phyloP scores from a whole-genome alignment of 805 yeast genomes.

The Candida caryicola region DNA sequence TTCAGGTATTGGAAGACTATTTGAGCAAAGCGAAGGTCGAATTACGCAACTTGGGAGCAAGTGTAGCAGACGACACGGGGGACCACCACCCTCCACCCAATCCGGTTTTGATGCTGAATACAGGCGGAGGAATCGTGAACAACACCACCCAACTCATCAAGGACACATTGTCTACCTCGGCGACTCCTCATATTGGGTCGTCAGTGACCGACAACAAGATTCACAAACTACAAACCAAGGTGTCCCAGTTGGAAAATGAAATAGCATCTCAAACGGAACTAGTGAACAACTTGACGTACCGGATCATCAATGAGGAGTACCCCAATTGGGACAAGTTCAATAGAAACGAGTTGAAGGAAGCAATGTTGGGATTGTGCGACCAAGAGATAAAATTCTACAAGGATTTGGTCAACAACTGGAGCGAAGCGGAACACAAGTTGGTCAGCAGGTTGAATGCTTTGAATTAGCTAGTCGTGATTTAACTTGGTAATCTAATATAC shows the following conservation, averaged over 20 bases:
- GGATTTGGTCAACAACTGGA: slow-evolving; percentile 69
- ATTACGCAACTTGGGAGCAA: slow-evolving; percentile 34
- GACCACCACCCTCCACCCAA: slow-evolving; percentile 26
- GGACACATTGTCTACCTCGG: slow-evolving; percentile 51
- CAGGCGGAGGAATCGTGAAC: slow-evolving; percentile 35
- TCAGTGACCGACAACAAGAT: slow-evolving; percentile 44
- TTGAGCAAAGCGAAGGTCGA: slow-evolving; percentile 69
- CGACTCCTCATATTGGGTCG: slow-evolving; percentile 39
- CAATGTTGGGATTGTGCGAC: slow-evolving; percentile 71
- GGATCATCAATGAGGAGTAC: slow-evolving; percentile 49
- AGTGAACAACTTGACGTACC: slow-evolving; percentile 45
- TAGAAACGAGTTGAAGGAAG: slow-evolving; percentile 67
- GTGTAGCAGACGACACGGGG: slow-evolving; percentile 5
- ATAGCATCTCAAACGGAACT: slow-evolving; percentile 41
- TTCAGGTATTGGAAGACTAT: slow-evolving; percentile 82
- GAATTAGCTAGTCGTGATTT: slow-evolving; percentile 1
- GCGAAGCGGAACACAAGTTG: slow-evolving; percentile 43
- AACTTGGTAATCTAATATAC: too few species aligned
- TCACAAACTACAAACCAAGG: slow-evolving; percentile 39
- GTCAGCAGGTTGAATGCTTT: slow-evolving; percentile 12
- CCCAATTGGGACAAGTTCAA: slow-evolving; percentile 77
- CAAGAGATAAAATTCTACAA: slow-evolving; percentile 72
- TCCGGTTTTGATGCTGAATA: slow-evolving; percentile 23
- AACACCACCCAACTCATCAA: slow-evolving; percentile 45
- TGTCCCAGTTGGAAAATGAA: slow-evolving; percentile 45